Evolutionary conservation across 2,329 filamentous ascomycete species (phyloP), one percentile per base, ranked within the genome.

Genomic region (Dactylellina leptospora): DNA sequence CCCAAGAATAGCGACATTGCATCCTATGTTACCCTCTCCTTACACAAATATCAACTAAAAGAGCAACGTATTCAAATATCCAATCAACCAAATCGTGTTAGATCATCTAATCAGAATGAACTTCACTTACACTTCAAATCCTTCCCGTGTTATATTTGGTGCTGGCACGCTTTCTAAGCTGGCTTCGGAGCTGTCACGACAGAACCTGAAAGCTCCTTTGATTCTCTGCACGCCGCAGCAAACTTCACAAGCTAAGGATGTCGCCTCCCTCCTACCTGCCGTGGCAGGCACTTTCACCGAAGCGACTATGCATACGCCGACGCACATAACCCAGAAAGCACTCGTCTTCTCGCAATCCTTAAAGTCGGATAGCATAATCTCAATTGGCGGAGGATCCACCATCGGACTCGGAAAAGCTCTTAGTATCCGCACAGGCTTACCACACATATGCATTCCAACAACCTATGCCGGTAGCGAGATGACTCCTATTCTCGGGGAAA

Each of bases 401-500:
- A 85, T 85, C 56, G 86, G 87, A 0, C 79, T 89, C n/a, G 85
- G 85, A 3, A 87, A 87, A 75, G 85, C 85, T 1, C 82, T 87
- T 70, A 82, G 82, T 48, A 79, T 84, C 50, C 81, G 83, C 42
- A 85, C 84, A 30, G 81, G 81, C 0, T 79, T 87, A 30, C 84
- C 84, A 18, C 85, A 87, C 75, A 82, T 87, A 44, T 86, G 84
- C 75, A 84, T 87, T 51, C 85, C 85, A n/a, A 87, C 85, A 1
- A 86, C 85, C 0, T 87, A 87, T 76, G 83, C 85, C 3, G 85
- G 85, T 2, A 85, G 84, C 71, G 87, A 89, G 76, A 86, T 89
- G 82, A 88, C 87, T 2, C 85, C 86, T 0, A 87, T 88, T 48
- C 79, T 89, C 10, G 87, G 87, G 1, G 86, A 89, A 79, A 88